A percentile compares a stretch with the other conserved stretches of the same genome.
These are phyloP conservation scores for Lodderomyces orthopsilosis DNA, from an alignment of 1,139 yeast species.

Conservation along the genomic window DNA sequence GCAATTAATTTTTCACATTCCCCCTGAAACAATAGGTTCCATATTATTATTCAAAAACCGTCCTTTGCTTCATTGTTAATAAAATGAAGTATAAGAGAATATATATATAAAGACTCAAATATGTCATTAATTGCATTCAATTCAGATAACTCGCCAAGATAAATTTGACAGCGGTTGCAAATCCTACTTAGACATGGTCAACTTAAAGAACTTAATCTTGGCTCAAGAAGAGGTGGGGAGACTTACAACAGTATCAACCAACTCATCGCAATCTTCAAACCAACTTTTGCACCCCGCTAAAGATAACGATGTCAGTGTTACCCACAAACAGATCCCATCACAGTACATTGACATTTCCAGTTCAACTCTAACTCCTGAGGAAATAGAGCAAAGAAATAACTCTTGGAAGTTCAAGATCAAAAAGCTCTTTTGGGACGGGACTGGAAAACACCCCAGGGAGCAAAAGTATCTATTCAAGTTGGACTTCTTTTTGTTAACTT, in stretches of 20 bases:
- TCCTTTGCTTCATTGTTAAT: too few species aligned
- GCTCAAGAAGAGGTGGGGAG: not conserved
- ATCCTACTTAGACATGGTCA: not conserved
- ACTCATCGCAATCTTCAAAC: not conserved
- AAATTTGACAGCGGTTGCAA: not conserved
- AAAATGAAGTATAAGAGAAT: too few species aligned
- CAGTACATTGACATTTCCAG: constrained; percentile 28
- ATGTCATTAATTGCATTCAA: not conserved
- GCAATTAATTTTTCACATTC: not conserved
- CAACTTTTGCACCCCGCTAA: not conserved
- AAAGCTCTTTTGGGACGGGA: constrained; percentile 47
- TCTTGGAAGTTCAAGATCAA: constrained; percentile 26
- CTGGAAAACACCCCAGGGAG: constrained; percentile 46
- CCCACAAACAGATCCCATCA: not conserved
- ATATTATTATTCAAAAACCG: too few species aligned
- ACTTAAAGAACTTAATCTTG: constrained; percentile 1
- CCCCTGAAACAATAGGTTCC: not conserved
- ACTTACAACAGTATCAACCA: not conserved
- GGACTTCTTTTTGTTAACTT: constrained; percentile 43
- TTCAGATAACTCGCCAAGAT: too few species aligned
- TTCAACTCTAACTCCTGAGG: constrained; percentile 29
- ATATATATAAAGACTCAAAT: not conserved
- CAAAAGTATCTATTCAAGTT: constrained; percentile 38
- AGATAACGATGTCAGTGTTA: not conserved
- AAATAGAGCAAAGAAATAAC: constrained; percentile 21